phyloP scores from a whole-genome alignment of 176 grass and related monocot genomes.

The Triticum dicoccoides region DNA sequence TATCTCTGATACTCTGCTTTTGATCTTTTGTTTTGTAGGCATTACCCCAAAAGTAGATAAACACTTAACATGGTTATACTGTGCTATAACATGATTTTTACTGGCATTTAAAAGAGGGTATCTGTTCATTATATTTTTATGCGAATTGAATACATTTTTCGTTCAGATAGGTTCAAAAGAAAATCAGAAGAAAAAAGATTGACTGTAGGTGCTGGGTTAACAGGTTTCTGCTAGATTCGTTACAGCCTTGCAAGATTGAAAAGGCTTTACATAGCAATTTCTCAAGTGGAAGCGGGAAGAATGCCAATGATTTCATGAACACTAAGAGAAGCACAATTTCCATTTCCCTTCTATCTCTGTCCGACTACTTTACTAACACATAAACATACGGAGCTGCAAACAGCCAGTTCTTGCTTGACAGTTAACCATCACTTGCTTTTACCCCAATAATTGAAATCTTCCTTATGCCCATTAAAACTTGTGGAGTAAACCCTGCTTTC shows the following conservation, averaged over 20 bases:
- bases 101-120: background rate
- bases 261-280: background rate
- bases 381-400: constrained; percentile 31
- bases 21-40: background rate
- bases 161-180: background rate
- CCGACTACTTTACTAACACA: background rate
- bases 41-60: background rate
- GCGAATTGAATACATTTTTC: background rate
- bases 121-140: background rate
- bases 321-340: background rate
- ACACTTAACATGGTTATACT: background rate
- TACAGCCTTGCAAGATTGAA: background rate
- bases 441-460: background rate
- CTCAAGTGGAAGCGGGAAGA: background rate
- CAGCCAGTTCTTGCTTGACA: background rate
- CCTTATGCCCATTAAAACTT: background rate
- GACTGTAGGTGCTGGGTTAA: background rate
- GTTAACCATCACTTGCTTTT: background rate
- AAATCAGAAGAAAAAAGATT: background rate
- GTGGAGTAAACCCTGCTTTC: background rate
- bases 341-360: background rate
- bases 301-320: constrained; percentile 5
- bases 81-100: background rate
- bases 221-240: too few relatives aligned
- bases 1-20: background rate